Conservation (phyloP, 1,139 yeast species). For the Yarrowia galli region DNA sequence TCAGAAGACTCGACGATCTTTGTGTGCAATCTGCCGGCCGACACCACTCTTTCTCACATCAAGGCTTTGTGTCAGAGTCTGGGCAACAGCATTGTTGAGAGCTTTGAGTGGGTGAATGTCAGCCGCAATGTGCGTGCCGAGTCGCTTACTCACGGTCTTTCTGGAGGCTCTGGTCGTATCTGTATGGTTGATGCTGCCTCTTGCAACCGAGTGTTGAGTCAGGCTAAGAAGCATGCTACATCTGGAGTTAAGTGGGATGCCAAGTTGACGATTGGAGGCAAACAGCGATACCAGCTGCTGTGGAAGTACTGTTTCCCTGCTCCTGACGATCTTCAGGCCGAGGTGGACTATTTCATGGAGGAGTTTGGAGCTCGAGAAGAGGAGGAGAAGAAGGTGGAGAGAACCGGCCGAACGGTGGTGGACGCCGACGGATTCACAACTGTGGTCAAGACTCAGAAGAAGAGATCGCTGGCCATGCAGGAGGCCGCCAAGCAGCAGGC, state of each 20-base stretch:
- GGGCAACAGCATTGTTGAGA: conserved; percentile 67
- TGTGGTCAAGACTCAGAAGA: conserved; percentile 86
- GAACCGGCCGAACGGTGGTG: conserved; percentile 54
- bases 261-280: conserved; percentile 29
- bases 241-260: conserved; percentile 40
- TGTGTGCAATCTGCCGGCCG: conserved; percentile 76
- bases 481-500: conserved; percentile 53
- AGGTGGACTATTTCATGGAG: conserved; percentile 66
- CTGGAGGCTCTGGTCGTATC: conserved; percentile 59
- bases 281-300: conserved; percentile 42
- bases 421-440: conserved; percentile 95
- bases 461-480: conserved; percentile 58
- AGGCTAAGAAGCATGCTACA: conserved; percentile 41
- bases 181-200: conserved; percentile 80
- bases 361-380: conserved; percentile 78
- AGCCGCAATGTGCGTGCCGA: conserved; percentile 36
- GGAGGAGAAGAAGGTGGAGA: conserved; percentile 58
- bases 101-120: conserved; percentile 44
- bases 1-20: conserved; percentile 65
- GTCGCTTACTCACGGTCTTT: conserved; percentile 46
- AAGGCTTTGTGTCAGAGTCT: conserved; percentile 65
- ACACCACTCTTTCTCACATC: conserved; percentile 60
- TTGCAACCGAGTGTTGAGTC: conserved; percentile 61
- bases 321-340: conserved; percentile 56
- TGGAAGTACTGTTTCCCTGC: conserved; percentile 51